These are phyloP conservation scores for Pyrus communis DNA, from an alignment of 306 rosid genomes.

Conservation along the genomic window DNA sequence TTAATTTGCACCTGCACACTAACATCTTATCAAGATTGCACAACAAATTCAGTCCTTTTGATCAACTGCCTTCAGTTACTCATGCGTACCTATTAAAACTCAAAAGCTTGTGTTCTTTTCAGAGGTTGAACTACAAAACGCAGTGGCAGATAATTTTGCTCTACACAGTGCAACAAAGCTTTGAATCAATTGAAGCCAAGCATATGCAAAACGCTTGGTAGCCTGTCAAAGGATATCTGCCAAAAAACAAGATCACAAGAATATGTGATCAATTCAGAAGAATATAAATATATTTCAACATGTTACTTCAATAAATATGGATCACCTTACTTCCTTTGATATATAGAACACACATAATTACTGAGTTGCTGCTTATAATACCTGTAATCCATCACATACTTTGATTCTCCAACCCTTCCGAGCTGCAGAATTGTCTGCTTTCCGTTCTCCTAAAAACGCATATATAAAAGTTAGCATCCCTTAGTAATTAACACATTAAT, in stretches of 20 bases:
- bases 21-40: no score
- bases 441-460: constrained; percentile 50
- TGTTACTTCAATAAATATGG: background rate
- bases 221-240: constrained; percentile 94
- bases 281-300: background rate
- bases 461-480: constrained; percentile 11
- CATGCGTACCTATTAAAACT: background rate
- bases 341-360: background rate
- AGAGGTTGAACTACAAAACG: constrained; percentile 43
- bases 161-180: constrained; percentile 73
- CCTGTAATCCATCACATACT: constrained; percentile 94
- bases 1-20: no score
- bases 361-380: constrained; percentile 8
- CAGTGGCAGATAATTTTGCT: background rate
- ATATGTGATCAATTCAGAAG: no score
- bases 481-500: background rate
- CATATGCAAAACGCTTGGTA: constrained; percentile 91
- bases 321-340: background rate
- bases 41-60: no score
- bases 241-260: background rate
- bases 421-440: constrained; percentile 76
- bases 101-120: constrained; percentile 24
- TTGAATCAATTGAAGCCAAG: constrained; percentile 81
- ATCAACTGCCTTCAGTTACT: no score
- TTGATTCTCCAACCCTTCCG: constrained; percentile 73